A percentile compares a stretch with the other conserved stretches of the same genome.
These are phyloP conservation scores for Luffa acutangula DNA, from an alignment of 306 rosid genomes.

Conservation along the genomic window DNA sequence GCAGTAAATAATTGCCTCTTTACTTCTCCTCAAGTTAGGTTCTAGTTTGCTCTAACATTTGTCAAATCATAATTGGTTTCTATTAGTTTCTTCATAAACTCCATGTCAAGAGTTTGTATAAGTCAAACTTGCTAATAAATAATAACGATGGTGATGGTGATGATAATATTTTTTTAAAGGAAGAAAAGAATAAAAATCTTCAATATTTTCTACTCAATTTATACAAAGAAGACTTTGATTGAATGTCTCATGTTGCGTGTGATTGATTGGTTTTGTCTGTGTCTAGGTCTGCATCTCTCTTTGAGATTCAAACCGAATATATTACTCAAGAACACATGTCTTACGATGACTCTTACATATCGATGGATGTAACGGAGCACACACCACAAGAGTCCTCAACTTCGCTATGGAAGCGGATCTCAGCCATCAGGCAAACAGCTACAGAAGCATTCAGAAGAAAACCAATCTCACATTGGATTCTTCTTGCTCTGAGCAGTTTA, in stretches of 20 bases:
- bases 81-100: neutral
- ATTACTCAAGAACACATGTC: neutral
- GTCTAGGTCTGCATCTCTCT: neutral
- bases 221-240: neutral
- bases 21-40: neutral
- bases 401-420: conserved; percentile 32
- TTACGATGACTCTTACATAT: conserved; percentile 1
- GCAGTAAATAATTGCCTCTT: neutral
- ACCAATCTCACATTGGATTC: conserved; percentile 71
- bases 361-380: conserved; percentile 34
- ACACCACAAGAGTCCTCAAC: conserved; percentile 22
- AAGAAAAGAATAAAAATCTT: neutral
- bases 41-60: neutral
- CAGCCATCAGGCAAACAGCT: conserved; percentile 15
- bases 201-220: neutral
- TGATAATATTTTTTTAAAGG: neutral
- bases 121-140: neutral
- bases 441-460: conserved; percentile 43
- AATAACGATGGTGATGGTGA: neutral
- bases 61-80: neutral
- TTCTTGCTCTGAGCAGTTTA: conserved; percentile 48
- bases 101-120: neutral
- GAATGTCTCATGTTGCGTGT: neutral
- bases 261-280: neutral
- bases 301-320: neutral